Evolutionary conservation across 139 green algal genomes (phyloP).

Genomic region (Asterochloris sp.): DNA sequence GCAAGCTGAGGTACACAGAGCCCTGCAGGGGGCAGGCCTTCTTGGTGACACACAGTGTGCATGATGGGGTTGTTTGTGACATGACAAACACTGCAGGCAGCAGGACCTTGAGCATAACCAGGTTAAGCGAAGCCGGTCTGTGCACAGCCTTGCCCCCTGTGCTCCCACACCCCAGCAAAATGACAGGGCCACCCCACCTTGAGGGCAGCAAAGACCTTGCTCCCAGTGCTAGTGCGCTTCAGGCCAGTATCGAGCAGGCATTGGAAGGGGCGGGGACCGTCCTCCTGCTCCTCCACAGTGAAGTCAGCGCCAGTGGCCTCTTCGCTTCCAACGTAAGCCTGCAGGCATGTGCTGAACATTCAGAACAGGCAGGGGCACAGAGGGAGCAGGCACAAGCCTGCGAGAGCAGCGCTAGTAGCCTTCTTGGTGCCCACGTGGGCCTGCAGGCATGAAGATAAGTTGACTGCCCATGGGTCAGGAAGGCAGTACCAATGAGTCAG

Average conservation of each 20-base stretch:
- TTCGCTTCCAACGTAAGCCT: conserved; percentile 36
- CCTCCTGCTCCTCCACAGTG: conserved; percentile 91
- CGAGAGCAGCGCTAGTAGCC: not conserved
- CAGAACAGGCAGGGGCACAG: not conserved
- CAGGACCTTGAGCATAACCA: too few relatives aligned
- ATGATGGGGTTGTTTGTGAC: too few relatives aligned
- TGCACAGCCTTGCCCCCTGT: too few relatives aligned
- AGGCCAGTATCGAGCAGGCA: conserved; percentile 95
- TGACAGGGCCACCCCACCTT: conserved; percentile 9
- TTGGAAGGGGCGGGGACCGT: conserved; percentile 91
- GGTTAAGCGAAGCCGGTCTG: too few relatives aligned
- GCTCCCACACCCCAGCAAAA: too few relatives aligned
- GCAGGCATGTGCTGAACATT: not conserved
- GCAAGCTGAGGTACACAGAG: too few relatives aligned
- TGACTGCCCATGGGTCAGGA: too few relatives aligned
- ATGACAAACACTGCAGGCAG: too few relatives aligned
- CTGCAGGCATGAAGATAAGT: too few relatives aligned
- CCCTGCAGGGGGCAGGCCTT: too few relatives aligned
- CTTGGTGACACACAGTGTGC: too few relatives aligned
- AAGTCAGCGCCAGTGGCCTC: conserved; percentile 87
- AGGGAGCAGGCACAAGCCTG: not conserved
- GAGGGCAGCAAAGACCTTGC: conserved; percentile 84
- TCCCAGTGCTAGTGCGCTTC: conserved; percentile 92
- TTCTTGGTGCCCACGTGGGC: not conserved
- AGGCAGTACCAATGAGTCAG: too few relatives aligned